Percentiles rank a stretch among this genome's conserved stretches.
Conservation (phyloP, 768 basidiomycete species). For the Pleurotus cornucopiae region DNA sequence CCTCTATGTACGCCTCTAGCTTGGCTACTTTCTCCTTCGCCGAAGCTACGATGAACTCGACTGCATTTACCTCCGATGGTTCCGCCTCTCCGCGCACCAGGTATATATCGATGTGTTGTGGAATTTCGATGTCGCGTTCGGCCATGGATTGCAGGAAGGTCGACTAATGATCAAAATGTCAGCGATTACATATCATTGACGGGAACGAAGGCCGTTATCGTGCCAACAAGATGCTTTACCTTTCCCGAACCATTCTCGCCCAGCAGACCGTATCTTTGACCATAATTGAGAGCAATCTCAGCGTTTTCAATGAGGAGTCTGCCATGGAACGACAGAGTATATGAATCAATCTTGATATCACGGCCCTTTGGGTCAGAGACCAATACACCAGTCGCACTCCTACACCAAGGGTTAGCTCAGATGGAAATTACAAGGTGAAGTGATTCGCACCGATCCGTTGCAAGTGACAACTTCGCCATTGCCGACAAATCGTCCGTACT, state of each 20-base stretch:
- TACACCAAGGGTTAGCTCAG: slow-evolving; percentile 23
- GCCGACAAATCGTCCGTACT: slow-evolving; percentile 76
- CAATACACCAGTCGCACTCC: slow-evolving; percentile 89
- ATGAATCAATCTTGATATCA: slow-evolving; percentile 96
- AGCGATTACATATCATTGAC: neutral
- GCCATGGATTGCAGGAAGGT: slow-evolving; percentile 96
- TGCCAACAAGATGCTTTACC: slow-evolving; percentile 35
- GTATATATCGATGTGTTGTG: slow-evolving; percentile 95
- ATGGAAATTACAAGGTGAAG: neutral
- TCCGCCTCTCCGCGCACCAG: slow-evolving; percentile 95
- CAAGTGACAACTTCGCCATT: slow-evolving; percentile 88
- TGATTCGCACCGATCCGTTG: slow-evolving; percentile 75
- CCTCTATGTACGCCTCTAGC: slow-evolving; percentile 91
- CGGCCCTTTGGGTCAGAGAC: slow-evolving; percentile 89
- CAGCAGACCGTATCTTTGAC: slow-evolving; percentile 90
- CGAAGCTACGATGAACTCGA: slow-evolving; percentile 93
- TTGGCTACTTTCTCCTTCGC: slow-evolving; percentile 91
- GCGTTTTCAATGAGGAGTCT: slow-evolving; percentile 72
- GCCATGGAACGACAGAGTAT: slow-evolving; percentile 96
- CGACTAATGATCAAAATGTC: slow-evolving; percentile 46
- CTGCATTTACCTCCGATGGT: slow-evolving; percentile 91
- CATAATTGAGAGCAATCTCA: slow-evolving; percentile 80
- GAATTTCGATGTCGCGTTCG: slow-evolving; percentile 92
- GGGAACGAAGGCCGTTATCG: no score
- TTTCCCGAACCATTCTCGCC: slow-evolving; percentile 99